Evolutionary conservation across 2,329 filamentous ascomycete genomes (phyloP).

Genomic region (Westerdykella aurantiaca): DNA sequence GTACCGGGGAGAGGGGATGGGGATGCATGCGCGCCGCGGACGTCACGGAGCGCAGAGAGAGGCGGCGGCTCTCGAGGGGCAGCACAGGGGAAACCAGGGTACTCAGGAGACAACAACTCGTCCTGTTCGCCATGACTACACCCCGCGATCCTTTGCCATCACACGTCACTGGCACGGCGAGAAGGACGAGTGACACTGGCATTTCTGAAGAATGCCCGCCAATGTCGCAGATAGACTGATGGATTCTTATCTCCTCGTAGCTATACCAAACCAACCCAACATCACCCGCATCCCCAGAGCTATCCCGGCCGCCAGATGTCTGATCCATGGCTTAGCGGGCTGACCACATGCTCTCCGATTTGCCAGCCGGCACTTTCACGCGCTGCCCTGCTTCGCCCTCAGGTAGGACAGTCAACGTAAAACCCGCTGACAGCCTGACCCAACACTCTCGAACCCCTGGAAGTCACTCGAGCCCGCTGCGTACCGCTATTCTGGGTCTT

Average conservation of each 20-base stretch:
- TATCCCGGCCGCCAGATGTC: neutral
- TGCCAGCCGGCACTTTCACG: slow-evolving; percentile 22
- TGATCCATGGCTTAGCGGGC: slow-evolving; percentile 12
- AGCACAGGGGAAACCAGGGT: too few species aligned
- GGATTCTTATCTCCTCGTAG: slow-evolving; percentile 2
- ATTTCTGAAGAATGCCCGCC: slow-evolving; percentile 11
- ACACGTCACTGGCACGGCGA: neutral
- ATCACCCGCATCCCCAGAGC: neutral
- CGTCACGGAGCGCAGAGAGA: neutral
- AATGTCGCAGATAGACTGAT: slow-evolving; percentile 21
- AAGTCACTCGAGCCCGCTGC: slow-evolving; percentile 13
- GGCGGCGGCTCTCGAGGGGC: neutral
- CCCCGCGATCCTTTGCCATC: neutral
- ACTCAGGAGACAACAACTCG: neutral
- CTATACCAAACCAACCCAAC: neutral
- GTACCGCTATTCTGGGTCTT: slow-evolving; percentile 4
- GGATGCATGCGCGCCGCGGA: too few species aligned
- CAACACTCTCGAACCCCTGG: slow-evolving; percentile 1
- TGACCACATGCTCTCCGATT: slow-evolving; percentile 26
- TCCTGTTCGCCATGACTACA: neutral
- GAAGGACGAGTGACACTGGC: neutral
- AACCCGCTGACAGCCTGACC: slow-evolving; percentile 23
- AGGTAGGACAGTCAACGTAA: slow-evolving; percentile 16
- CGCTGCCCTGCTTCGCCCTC: neutral
- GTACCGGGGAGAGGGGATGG: too few species aligned